Evolutionary conservation across 2,329 filamentous ascomycete genomes (phyloP), one percentile per base, ranked within the genome.

Genomic region (Trichoderma sp.): DNA sequence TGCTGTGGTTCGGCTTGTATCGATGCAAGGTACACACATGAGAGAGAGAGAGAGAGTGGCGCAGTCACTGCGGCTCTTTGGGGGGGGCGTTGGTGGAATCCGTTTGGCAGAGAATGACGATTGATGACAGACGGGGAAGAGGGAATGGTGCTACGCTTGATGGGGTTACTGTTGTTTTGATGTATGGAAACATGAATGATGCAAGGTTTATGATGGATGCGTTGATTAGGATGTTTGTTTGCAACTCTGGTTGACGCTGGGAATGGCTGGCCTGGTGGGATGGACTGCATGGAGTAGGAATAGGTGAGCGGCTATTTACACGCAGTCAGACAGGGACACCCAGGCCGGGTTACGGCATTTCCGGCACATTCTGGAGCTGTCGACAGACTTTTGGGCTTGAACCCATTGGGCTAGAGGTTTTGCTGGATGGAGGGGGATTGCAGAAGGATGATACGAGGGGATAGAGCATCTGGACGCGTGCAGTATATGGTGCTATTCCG

Each of bases 31-130:
- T 52, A 57, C 63, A 56, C 39, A 39, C 25, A 19, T 17, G 45
- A 8, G 45, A 50, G 12, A n/a, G 9, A 15, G n/a, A 27, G 22
- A 17, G 64, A 39, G 45, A 12, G 67, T 61, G 67, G 67, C 67
- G 67, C 67, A 69, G 67, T 69, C 56, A 67, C 67, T 69, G 67
- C 67, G 67, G 67, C 56, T 50, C 42, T 35, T 17, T 37, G 7
- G n/a, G 52, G 61, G 58, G 22, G 19, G 19, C 25, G 17, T 17
- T 12, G 48, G 27, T 54, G 61, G 50, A 39, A 64, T 64, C 34
- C 35, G n/a, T n/a, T n/a, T n/a, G 17, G 60, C 52, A 22, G 27
- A 25, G 32, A 48, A 48, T 48, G 42, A 48, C 42, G 42, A 48
- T n/a, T 45, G 39, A 45, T 45, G 39, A 45, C 39, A 6, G 35